phyloP scores from a whole-genome alignment of 2,329 filamentous ascomycete genomes.

The Cryphonectria nitschkei region DNA sequence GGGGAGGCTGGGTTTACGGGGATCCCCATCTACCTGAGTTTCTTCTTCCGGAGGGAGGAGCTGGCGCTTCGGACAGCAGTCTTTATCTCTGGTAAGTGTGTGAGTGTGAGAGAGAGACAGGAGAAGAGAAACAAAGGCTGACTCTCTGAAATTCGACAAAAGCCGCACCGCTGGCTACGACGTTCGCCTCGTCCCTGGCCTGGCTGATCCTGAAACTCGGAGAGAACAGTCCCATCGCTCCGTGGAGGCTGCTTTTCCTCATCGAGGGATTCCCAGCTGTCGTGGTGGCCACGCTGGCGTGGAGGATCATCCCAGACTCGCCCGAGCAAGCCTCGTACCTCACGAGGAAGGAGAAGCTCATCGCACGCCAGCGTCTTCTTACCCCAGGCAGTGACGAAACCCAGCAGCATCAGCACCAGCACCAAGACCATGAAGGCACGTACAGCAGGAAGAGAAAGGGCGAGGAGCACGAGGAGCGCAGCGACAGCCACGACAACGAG shows the following conservation, averaged over 20 bases:
- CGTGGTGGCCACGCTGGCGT: constrained; percentile 73
- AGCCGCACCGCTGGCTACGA: constrained; percentile 80
- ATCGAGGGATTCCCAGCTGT: constrained; percentile 85
- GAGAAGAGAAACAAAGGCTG: neutral
- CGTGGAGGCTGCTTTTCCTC: constrained; percentile 85
- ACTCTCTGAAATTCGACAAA: constrained; percentile 32
- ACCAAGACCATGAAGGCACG: constrained; percentile 20
- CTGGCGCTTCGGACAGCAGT: constrained; percentile 83
- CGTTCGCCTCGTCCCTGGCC: constrained; percentile 79
- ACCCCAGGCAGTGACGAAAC: constrained; percentile 14
- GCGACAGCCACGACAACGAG: constrained; percentile 8
- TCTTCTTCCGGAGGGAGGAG: constrained; percentile 70
- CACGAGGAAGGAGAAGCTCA: constrained; percentile 64
- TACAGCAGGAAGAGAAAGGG: constrained; percentile 56
- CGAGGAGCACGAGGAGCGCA: constrained; percentile 35
- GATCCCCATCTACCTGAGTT: constrained; percentile 66
- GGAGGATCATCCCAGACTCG: constrained; percentile 75
- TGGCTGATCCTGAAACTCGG: constrained; percentile 76
- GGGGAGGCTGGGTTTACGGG: constrained; percentile 69
- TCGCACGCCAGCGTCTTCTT: constrained; percentile 69
- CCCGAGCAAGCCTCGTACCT: constrained; percentile 69
- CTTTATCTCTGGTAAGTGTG: constrained; percentile 70
- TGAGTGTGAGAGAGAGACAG: too few relatives aligned
- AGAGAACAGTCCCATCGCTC: constrained; percentile 67
- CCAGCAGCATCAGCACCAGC: constrained; percentile 17